phyloP scores from a whole-genome alignment of 2,329 filamentous ascomycete species.

The Claviceps digitariae region DNA sequence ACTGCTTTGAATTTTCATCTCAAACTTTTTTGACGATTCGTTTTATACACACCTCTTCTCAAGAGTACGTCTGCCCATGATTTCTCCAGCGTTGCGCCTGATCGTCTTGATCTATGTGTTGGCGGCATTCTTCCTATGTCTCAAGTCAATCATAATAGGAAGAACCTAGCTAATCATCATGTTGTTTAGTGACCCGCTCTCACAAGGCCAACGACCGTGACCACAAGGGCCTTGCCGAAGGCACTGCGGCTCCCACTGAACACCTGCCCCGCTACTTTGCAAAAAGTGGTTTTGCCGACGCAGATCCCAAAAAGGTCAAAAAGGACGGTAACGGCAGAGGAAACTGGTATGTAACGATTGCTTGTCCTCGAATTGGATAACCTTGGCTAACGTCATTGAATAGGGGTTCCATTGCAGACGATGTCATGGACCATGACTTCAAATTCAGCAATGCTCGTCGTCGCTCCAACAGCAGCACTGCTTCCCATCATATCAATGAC shows the following conservation, averaged over 20 bases:
- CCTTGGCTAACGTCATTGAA: neutral
- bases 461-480: slow-evolving; percentile 78
- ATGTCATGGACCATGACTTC: slow-evolving; percentile 73
- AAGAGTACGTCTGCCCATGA: neutral
- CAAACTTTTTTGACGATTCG: neutral
- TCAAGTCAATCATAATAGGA: neutral
- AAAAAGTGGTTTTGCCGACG: slow-evolving; percentile 68
- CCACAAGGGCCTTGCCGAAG: slow-evolving; percentile 67
- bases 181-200: slow-evolving; percentile 74
- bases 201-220: slow-evolving; percentile 93
- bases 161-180: neutral
- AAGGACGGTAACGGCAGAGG: slow-evolving; percentile 88
- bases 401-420: slow-evolving; percentile 75
- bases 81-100: neutral
- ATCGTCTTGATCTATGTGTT: neutral
- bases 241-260: slow-evolving; percentile 54
- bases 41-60: neutral
- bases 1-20: neutral
- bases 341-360: slow-evolving; percentile 62
- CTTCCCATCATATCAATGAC: slow-evolving; percentile 54
- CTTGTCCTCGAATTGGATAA: neutral
- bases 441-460: slow-evolving; percentile 76
- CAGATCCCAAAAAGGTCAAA: slow-evolving; percentile 87
- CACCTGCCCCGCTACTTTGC: slow-evolving; percentile 84
- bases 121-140: neutral